Percentiles rank a stretch among this genome's conserved stretches.
Conservation (phyloP, 768 basidiomycete genomes). For the Suillus ampliporus region DNA sequence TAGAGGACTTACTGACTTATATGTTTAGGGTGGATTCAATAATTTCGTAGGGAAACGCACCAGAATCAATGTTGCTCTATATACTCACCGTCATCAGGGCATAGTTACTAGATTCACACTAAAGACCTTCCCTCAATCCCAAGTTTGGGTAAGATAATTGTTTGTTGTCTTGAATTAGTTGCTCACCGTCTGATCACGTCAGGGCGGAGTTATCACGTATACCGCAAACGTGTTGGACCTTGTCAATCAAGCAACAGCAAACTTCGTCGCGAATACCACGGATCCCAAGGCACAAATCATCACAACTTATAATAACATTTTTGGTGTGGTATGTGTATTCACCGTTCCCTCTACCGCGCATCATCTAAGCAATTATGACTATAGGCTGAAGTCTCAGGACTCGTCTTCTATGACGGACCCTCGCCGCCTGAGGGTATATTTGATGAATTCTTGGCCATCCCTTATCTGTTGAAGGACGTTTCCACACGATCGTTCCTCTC, state of each 20-base stretch:
- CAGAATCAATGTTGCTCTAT: conserved; percentile 40
- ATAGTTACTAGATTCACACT: conserved; percentile 63
- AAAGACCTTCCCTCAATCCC: conserved; percentile 55
- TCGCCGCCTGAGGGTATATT: conserved; percentile 20
- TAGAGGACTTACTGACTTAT: background rate
- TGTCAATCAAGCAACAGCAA: conserved; percentile 11
- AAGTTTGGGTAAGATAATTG: conserved; percentile 56
- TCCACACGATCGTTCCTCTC: conserved; percentile 32
- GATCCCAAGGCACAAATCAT: conserved; percentile 38
- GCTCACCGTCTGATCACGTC: background rate
- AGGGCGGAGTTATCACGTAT: conserved; percentile 15
- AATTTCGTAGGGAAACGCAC: conserved; percentile 47
- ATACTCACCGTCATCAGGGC: conserved; percentile 37
- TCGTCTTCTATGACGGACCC: conserved; percentile 62
- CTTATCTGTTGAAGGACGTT: conserved; percentile 13
- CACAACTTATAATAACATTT: conserved; percentile 36
- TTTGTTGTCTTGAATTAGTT: background rate
- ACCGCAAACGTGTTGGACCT: conserved; percentile 9
- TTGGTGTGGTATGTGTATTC: conserved; percentile 33
- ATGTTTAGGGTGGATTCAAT: conserved; percentile 59
- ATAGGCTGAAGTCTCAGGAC: conserved; percentile 23
- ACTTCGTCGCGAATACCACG: conserved; percentile 11
- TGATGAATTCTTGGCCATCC: conserved; percentile 33
- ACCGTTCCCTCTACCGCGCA: conserved; percentile 48
- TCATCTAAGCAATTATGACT: background rate